Conservation (phyloP, 345 rosid species). For the Eucalyptus shirleyi region DNA sequence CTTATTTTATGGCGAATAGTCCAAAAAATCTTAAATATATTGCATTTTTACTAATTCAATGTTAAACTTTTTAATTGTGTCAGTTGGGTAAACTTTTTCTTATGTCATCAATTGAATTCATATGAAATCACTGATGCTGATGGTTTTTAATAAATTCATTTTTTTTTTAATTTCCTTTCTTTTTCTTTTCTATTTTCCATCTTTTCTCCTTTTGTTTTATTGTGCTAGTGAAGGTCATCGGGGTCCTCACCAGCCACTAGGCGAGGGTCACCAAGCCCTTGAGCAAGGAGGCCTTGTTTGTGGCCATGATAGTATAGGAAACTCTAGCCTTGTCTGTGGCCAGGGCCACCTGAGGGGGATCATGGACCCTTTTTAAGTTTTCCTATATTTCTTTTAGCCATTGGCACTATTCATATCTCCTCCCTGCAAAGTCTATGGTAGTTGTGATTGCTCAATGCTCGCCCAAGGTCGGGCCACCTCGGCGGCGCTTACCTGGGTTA, state of each 20-base stretch:
- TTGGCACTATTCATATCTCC: background rate
- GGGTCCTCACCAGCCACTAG: too few species aligned
- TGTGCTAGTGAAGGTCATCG: background rate
- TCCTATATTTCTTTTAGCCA: background rate
- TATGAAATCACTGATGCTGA: too few species aligned
- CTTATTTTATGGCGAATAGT: background rate
- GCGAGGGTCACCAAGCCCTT: background rate
- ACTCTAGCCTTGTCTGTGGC: accelerated
- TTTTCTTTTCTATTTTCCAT: background rate
- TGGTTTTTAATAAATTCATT: background rate
- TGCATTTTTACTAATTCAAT: background rate
- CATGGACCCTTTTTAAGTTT: background rate
- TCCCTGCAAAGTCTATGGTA: background rate
- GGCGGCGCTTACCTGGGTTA: background rate
- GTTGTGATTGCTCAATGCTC: background rate
- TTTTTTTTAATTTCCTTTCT: background rate
- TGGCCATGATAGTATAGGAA: background rate
- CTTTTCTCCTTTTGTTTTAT: background rate
- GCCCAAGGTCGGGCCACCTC: background rate
- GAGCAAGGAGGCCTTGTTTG: background rate
- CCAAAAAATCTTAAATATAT: background rate
- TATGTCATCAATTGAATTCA: background rate
- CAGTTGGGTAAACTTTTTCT: too few species aligned
- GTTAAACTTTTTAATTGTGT: background rate
- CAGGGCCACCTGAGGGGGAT: accelerated